Conservation (phyloP, 1,284 basidiomycete species). For the Microbotryum intermedium region DNA sequence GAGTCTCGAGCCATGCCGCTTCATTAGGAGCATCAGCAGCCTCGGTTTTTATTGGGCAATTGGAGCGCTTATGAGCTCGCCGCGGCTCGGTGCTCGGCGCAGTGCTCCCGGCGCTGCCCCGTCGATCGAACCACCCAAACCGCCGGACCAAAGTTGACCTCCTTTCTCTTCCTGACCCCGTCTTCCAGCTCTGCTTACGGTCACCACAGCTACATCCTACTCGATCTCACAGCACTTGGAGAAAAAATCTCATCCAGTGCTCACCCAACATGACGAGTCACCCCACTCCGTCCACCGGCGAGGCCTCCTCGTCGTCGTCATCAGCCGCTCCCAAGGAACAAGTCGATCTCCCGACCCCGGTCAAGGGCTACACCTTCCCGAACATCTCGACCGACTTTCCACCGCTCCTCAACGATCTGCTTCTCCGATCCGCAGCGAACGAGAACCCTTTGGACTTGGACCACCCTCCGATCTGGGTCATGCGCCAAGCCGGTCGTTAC, state of each 20-base stretch:
- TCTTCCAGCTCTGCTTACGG: not conserved
- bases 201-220: too few relatives aligned
- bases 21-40: too few relatives aligned
- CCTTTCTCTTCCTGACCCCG: not conserved
- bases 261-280: not conserved
- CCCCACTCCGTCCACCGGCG: not conserved
- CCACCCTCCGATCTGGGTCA: conserved; percentile 95
- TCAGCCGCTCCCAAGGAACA: not conserved
- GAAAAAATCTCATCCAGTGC: not conserved
- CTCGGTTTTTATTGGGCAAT: too few relatives aligned
- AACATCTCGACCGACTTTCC: conserved; percentile 48
- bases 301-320: not conserved
- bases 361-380: conserved; percentile 23
- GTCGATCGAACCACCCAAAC: not conserved
- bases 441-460: conserved; percentile 58
- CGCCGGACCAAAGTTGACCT: not conserved
- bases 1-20: too few relatives aligned
- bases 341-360: conserved; percentile 21
- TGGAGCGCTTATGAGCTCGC: too few relatives aligned
- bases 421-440: conserved; percentile 79
- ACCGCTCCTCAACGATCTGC: conserved; percentile 74
- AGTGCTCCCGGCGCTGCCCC: too few relatives aligned
- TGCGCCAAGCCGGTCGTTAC: conserved; percentile 69
- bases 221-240: too few relatives aligned
- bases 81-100: too few relatives aligned